Conservation (phyloP, 495 filamentous ascomycete genomes). For the Acidomyces sp. region DNA sequence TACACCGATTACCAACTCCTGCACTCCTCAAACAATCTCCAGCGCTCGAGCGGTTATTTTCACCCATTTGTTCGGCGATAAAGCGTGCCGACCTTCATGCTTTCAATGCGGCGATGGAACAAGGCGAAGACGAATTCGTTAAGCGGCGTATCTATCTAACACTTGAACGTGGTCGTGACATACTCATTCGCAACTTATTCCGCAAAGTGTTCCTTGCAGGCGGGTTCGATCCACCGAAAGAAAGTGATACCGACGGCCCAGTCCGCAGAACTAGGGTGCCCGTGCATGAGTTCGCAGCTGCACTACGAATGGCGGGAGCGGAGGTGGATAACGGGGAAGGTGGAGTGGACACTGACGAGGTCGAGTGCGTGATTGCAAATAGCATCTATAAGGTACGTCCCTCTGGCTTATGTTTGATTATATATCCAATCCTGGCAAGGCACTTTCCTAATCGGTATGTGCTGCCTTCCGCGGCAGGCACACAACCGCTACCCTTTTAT, state of each 20-base stretch:
- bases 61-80: constrained; percentile 63
- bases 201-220: constrained; percentile 77
- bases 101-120: constrained; percentile 71
- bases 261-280: constrained; percentile 65
- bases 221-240: constrained; percentile 62
- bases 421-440: not conserved
- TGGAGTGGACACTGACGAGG: constrained; percentile 72
- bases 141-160: constrained; percentile 92
- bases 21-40: constrained; percentile 62
- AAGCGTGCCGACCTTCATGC: constrained; percentile 64
- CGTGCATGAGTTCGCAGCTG: constrained; percentile 63
- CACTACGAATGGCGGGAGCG: constrained; percentile 33
- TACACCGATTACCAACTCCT: constrained; percentile 63
- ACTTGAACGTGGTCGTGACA: constrained; percentile 79
- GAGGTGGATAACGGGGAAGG: constrained; percentile 29
- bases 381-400: constrained; percentile 84
- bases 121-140: constrained; percentile 76
- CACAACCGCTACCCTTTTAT: constrained; percentile 20
- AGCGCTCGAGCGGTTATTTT: constrained; percentile 62
- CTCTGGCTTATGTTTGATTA: not conserved
- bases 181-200: constrained; percentile 76
- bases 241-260: constrained; percentile 32
- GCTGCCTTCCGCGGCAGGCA: constrained; percentile 11
- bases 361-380: constrained; percentile 87
- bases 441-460: constrained; percentile 4